Evolutionary conservation across 768 basidiomycete genomes (phyloP).

Genomic region (Lactifluus echinatus): DNA sequence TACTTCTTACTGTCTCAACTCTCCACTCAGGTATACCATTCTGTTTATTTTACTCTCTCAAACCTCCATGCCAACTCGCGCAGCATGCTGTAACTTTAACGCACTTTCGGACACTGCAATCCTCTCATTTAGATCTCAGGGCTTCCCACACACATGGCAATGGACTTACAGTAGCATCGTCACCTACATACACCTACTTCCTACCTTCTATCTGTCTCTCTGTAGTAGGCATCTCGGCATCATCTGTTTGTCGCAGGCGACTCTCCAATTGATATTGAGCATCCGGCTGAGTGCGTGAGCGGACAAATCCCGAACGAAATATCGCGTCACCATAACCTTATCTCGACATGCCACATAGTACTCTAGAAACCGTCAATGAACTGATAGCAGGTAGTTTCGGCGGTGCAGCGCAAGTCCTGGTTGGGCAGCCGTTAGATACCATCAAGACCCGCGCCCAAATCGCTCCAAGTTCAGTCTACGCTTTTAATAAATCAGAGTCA

Average conservation of each 20-base stretch:
- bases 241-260: slow-evolving; percentile 16
- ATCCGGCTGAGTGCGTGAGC: not conserved
- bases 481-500: not conserved
- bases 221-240: slow-evolving; percentile 16
- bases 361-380: slow-evolving; percentile 60
- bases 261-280: not conserved
- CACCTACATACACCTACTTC: slow-evolving; percentile 10
- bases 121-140: slow-evolving; percentile 7
- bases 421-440: slow-evolving; percentile 89
- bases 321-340: not conserved
- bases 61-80: not conserved
- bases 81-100: slow-evolving; percentile 16
- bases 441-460: slow-evolving; percentile 85
- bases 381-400: slow-evolving; percentile 83
- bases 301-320: not conserved
- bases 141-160: slow-evolving; percentile 10
- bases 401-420: slow-evolving; percentile 90
- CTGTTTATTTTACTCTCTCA: slow-evolving; percentile 2
- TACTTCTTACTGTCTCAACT: not conserved
- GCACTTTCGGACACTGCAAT: slow-evolving; percentile 13
- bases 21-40: not conserved
- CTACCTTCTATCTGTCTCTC: slow-evolving; percentile 15
- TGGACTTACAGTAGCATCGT: slow-evolving; percentile 12
- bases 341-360: slow-evolving; percentile 6
- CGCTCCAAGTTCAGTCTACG: slow-evolving; percentile 56